Evolutionary conservation across 768 basidiomycete genomes (phyloP).

Genomic region (Podaxis sp.): DNA sequence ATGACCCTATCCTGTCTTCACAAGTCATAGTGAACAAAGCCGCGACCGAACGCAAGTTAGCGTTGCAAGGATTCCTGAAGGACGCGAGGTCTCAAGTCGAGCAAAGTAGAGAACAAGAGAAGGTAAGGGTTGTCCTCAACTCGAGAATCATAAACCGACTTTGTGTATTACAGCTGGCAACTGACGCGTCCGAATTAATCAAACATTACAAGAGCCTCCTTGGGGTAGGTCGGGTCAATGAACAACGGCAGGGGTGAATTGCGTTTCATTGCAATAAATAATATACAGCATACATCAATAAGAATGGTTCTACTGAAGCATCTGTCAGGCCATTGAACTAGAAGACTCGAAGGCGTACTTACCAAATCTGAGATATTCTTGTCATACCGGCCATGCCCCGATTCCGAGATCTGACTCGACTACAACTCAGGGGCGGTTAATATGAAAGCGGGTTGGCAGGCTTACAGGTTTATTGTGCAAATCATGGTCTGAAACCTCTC

Average conservation of each 20-base stretch:
- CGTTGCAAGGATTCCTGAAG: conserved; percentile 30
- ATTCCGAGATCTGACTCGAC: conserved; percentile 5
- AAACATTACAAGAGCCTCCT: conserved; percentile 33
- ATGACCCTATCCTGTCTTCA: not conserved
- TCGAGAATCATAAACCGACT: not conserved
- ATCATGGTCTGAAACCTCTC: not conserved
- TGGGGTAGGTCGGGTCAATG: not conserved
- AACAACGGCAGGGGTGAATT: not conserved
- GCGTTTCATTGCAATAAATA: not conserved
- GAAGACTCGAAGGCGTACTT: not conserved
- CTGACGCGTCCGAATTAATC: conserved; percentile 35
- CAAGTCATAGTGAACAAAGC: conserved; percentile 25
- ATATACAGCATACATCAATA: not conserved
- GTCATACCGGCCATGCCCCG: conserved; percentile 11
- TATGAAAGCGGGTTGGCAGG: too few relatives aligned
- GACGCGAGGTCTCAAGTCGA: conserved; percentile 35
- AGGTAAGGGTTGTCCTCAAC: conserved; percentile 22
- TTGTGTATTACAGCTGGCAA: conserved; percentile 26
- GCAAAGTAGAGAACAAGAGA: conserved; percentile 34
- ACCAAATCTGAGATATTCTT: conserved; percentile 17
- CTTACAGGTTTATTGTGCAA: not conserved
- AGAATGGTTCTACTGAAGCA: conserved; percentile 1
- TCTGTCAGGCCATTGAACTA: not conserved
- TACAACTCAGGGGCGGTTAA: not conserved
- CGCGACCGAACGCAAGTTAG: conserved; percentile 28